phyloP scores from a whole-genome alignment of 805 yeast species.

The Wickerhamomyces silvicola region DNA sequence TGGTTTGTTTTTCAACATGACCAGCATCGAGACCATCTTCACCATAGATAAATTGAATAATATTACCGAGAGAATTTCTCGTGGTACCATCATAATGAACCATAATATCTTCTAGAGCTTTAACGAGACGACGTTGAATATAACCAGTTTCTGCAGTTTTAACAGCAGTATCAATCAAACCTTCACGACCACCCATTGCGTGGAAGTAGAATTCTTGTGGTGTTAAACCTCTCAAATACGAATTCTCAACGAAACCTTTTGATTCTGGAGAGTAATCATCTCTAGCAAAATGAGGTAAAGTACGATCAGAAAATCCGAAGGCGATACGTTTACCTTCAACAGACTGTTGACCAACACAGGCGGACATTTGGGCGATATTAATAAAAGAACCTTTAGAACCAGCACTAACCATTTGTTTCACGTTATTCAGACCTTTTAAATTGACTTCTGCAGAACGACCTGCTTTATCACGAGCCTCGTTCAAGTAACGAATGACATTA shows the following conservation, averaged over 20 bases:
- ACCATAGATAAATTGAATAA: slow-evolving; percentile 94
- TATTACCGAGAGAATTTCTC: slow-evolving; percentile 93
- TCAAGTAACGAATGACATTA: slow-evolving; percentile 88
- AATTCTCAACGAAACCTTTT: slow-evolving; percentile 95
- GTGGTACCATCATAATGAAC: slow-evolving; percentile 98
- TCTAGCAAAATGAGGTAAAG: slow-evolving; percentile 95
- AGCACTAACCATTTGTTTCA: slow-evolving; percentile 98
- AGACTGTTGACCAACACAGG: slow-evolving; percentile 99
- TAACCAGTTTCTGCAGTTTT: slow-evolving; percentile 99
- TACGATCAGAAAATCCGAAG: slow-evolving; percentile 92
- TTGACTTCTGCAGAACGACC: slow-evolving; percentile 98
- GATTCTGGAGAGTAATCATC: slow-evolving; percentile 99
- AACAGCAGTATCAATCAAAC: slow-evolving; percentile 98
- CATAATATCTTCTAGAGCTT: slow-evolving; percentile 95
- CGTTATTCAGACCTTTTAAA: slow-evolving; percentile 89
- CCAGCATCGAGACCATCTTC: slow-evolving; percentile 99
- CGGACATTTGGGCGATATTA: slow-evolving; percentile 98
- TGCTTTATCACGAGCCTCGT: slow-evolving; percentile 98
- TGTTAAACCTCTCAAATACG: slow-evolving; percentile 93
- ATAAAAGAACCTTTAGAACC: slow-evolving; percentile 99
- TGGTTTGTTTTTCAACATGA: slow-evolving; percentile 92
- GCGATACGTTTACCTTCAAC: slow-evolving; percentile 99
- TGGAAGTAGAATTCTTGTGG: slow-evolving; percentile 99
- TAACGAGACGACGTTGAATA: slow-evolving; percentile 95
- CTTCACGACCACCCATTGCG: slow-evolving; percentile 99